Percentiles rank a stretch among this genome's conserved stretches.
Evolutionary conservation across 352 stramenopile genomes (phyloP).

Genomic region (Phytophthora cryptogea): DNA sequence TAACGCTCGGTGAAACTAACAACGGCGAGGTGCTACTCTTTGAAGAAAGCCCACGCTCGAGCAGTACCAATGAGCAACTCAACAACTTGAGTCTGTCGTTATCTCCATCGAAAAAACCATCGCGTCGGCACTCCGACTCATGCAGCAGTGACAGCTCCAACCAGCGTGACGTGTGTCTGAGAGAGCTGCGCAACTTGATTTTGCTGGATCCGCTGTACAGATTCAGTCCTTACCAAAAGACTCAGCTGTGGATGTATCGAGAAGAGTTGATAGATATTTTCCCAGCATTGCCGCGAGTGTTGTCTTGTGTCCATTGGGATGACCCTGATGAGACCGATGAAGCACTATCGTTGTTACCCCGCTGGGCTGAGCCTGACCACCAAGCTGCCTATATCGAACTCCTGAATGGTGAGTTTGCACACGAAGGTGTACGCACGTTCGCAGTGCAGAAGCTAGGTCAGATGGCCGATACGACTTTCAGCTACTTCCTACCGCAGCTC

Average conservation of each 20-base stretch:
- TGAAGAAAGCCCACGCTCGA: constrained; percentile 28
- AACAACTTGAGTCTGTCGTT: constrained; percentile 42
- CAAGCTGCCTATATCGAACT: constrained; percentile 79
- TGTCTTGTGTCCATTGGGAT: constrained; percentile 81
- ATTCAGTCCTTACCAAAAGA: constrained; percentile 76
- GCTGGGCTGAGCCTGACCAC: constrained; percentile 69
- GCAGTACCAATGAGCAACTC: constrained; percentile 54
- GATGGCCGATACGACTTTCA: constrained; percentile 85
- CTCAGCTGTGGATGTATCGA: constrained; percentile 74
- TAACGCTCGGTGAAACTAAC: constrained; percentile 25
- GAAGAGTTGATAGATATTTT: constrained; percentile 78
- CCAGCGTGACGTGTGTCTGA: constrained; percentile 47
- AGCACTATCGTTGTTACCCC: constrained; percentile 59
- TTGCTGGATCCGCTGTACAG: constrained; percentile 77
- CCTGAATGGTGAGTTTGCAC: constrained; percentile 73
- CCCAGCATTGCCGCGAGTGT: constrained; percentile 63
- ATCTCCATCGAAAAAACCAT: constrained; percentile 19
- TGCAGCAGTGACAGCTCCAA: constrained; percentile 60
- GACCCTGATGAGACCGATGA: constrained; percentile 66
- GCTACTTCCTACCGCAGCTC: constrained; percentile 85
- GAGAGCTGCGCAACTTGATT: constrained; percentile 71
- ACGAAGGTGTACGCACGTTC: constrained; percentile 71
- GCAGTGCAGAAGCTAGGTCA: constrained; percentile 67
- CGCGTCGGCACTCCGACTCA: constrained; percentile 47
- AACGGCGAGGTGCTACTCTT: constrained; percentile 21